phyloP scores from a whole-genome alignment of 768 basidiomycete genomes.

The Boletus reticuloceps region DNA sequence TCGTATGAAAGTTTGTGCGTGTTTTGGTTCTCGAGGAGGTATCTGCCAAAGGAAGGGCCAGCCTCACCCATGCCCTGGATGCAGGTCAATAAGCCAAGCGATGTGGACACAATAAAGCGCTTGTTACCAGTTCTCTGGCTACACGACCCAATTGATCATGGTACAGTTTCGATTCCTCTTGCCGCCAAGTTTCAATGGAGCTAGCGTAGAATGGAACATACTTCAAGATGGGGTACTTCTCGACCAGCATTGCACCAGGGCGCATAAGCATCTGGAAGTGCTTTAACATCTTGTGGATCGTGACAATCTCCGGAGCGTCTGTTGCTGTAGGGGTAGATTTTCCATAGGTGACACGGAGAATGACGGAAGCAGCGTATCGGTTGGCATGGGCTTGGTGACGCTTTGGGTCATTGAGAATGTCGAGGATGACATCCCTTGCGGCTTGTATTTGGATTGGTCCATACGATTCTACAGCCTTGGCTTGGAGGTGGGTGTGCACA shows the following conservation, averaged over 20 bases:
- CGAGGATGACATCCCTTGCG: slow-evolving; percentile 31
- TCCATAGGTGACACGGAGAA: slow-evolving; percentile 35
- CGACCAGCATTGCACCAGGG: slow-evolving; percentile 36
- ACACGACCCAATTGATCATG: slow-evolving; percentile 50
- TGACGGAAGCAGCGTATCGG: slow-evolving; percentile 36
- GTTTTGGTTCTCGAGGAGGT: slow-evolving; percentile 53
- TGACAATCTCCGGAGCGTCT: slow-evolving; percentile 32
- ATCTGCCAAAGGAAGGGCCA: slow-evolving; percentile 51
- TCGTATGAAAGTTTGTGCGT: slow-evolving; percentile 53
- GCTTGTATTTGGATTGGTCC: slow-evolving; percentile 44
- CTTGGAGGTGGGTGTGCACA: slow-evolving; percentile 57
- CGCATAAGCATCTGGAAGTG: slow-evolving; percentile 37
- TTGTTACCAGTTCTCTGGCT: slow-evolving; percentile 40
- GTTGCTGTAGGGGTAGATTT: slow-evolving; percentile 31
- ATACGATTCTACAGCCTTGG: slow-evolving; percentile 49
- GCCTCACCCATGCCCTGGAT: slow-evolving; percentile 21
- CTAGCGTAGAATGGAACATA: slow-evolving; percentile 61
- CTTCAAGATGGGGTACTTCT: slow-evolving; percentile 35
- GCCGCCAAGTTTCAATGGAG: slow-evolving; percentile 55
- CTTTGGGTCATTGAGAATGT: slow-evolving; percentile 31
- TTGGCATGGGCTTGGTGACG: slow-evolving; percentile 56
- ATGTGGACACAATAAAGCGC: background rate
- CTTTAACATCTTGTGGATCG: slow-evolving; percentile 32
- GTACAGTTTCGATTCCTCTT: slow-evolving; percentile 55
- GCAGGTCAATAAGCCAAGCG: background rate